These are phyloP conservation scores for Rugosomyces carneus DNA, from an alignment of 1,284 basidiomycete species.

Conservation along the genomic window DNA sequence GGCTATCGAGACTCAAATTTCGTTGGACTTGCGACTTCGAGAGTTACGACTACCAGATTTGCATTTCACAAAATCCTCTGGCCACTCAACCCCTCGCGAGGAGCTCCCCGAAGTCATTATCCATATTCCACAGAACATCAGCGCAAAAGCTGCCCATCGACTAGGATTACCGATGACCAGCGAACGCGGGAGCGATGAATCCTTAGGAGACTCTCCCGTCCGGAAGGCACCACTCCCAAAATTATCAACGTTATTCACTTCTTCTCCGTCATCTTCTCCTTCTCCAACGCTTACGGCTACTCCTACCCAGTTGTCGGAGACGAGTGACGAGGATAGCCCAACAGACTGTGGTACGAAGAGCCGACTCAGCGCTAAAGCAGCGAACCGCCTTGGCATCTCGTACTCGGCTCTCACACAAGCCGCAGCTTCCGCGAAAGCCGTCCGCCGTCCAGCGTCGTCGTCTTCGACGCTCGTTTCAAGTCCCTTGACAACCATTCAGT, in stretches of 20 bases:
- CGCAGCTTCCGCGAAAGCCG: constrained; percentile 18
- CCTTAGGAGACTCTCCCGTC: neutral
- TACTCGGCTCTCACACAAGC: constrained; percentile 30
- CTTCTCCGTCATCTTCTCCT: neutral
- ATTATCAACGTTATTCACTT: constrained; percentile 1
- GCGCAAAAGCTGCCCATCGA: constrained; percentile 20
- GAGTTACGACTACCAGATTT: constrained; percentile 20
- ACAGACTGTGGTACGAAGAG: constrained; percentile 6
- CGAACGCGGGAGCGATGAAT: constrained; percentile 1
- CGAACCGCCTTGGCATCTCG: constrained; percentile 38
- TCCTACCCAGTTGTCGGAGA: neutral
- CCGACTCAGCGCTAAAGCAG: constrained; percentile 36
- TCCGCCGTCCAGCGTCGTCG: constrained; percentile 19
- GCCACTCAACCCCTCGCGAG: constrained; percentile 21
- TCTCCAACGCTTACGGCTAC: constrained; percentile 1
- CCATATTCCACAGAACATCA: constrained; percentile 15
- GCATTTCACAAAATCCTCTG: constrained; percentile 35
- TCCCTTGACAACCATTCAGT: constrained; percentile 27
- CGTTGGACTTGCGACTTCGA: constrained; percentile 4
- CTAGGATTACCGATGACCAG: constrained; percentile 18
- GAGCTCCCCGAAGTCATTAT: constrained; percentile 5
- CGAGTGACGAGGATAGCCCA: constrained; percentile 1
- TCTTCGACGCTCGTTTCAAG: constrained; percentile 16
- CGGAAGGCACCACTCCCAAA: neutral
- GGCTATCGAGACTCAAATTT: constrained; percentile 3